Conservation (phyloP, 2,329 filamentous ascomycete species). For the Fonsecaea erecta region DNA sequence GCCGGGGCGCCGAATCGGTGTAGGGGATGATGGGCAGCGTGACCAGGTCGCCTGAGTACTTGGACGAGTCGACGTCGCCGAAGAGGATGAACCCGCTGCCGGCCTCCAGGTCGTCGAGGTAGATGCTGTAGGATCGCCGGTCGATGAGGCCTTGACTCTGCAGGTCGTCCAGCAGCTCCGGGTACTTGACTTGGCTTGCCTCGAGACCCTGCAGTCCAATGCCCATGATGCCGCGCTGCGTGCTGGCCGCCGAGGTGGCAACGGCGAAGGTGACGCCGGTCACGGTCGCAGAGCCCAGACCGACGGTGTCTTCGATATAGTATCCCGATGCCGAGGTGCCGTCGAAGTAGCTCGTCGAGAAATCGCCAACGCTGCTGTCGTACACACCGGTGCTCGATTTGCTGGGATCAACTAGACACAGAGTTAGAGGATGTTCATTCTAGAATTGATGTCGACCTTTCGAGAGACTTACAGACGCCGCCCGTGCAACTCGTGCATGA, state of each 20-base stretch:
- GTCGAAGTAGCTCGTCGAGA: slow-evolving; percentile 60
- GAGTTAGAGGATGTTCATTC: not conserved
- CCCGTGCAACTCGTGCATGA: slow-evolving; percentile 40
- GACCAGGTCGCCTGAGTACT: slow-evolving; percentile 68
- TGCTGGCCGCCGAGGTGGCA: slow-evolving; percentile 59
- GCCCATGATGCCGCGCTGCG: slow-evolving; percentile 59
- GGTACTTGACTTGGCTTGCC: slow-evolving; percentile 47
- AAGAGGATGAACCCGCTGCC: slow-evolving; percentile 74
- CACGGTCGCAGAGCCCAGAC: slow-evolving; percentile 50
- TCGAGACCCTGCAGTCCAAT: slow-evolving; percentile 49
- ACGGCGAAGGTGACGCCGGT: slow-evolving; percentile 69
- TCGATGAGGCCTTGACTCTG: slow-evolving; percentile 58
- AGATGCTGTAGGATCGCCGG: slow-evolving; percentile 49
- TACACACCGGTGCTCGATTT: slow-evolving; percentile 50
- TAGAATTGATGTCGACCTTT: slow-evolving; percentile 18
- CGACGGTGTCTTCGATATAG: slow-evolving; percentile 45
- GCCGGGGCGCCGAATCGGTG: not conserved
- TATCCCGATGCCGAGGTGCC: slow-evolving; percentile 59
- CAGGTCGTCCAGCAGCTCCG: slow-evolving; percentile 68
- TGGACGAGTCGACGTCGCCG: slow-evolving; percentile 76
- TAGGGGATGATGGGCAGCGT: slow-evolving; percentile 59
- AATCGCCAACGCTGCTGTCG: not conserved
- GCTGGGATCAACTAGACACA: slow-evolving; percentile 43
- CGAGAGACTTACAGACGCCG: slow-evolving; percentile 26
- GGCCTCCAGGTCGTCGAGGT: slow-evolving; percentile 57